Evolutionary conservation across 1,284 basidiomycete genomes (phyloP).

Genomic region (Phellopilus nigrolimitatus): DNA sequence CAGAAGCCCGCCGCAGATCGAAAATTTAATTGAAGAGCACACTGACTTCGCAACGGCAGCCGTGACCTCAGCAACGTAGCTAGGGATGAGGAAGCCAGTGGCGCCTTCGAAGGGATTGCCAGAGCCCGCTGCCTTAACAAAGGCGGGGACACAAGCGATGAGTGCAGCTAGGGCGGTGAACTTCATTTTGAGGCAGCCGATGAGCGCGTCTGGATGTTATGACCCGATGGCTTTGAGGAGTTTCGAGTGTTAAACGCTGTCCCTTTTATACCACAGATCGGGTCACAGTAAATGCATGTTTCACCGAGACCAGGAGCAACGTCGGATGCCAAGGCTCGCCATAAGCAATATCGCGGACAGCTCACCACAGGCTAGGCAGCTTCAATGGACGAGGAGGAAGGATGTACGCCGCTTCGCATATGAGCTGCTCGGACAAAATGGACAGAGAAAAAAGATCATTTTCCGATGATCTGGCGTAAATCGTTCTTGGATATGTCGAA

Average conservation of each 20-base stretch:
- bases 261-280: conserved; percentile 12
- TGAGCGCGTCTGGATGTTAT: neutral
- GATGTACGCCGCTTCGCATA: neutral
- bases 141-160: conserved; percentile 16
- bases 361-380: conserved; percentile 2
- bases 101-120: conserved; percentile 20
- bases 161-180: conserved; percentile 18
- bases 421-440: neutral
- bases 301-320: conserved; percentile 16
- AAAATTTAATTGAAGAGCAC: neutral
- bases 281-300: neutral
- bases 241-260: neutral
- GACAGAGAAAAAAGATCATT: neutral
- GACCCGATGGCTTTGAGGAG: neutral
- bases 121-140: conserved; percentile 18
- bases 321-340: conserved; percentile 8
- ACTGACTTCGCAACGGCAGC: conserved; percentile 19
- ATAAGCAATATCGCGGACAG: conserved; percentile 9
- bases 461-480: conserved; percentile 6
- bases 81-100: conserved; percentile 20
- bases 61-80: conserved; percentile 19
- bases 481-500: neutral
- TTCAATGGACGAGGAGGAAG: neutral
- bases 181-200: conserved; percentile 15
- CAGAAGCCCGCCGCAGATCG: neutral